These are phyloP conservation scores for Aspergillus sp. DNA, from an alignment of 2,329 filamentous ascomycete genomes.

Conservation along the genomic window DNA sequence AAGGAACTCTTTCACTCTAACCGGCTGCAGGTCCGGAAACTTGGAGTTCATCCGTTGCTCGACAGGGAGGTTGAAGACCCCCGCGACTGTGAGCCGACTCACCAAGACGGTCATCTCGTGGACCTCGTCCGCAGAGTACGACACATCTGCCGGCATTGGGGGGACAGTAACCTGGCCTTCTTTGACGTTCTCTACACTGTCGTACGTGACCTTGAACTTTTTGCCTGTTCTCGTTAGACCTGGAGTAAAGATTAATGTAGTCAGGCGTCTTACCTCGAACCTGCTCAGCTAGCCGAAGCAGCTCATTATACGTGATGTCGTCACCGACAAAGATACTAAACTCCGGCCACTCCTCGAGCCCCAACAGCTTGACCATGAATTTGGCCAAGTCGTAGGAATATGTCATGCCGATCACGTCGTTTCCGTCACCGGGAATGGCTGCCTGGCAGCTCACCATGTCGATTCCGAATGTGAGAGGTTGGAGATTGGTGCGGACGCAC, in stretches of 20 bases:
- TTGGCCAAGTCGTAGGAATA: conserved; percentile 51
- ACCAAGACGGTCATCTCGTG: conserved; percentile 27
- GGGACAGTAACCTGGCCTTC: conserved; percentile 36
- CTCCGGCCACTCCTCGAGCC: conserved; percentile 46
- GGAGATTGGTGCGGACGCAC: conserved; percentile 37
- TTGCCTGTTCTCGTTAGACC: conserved; percentile 18
- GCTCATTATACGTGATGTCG: conserved; percentile 45
- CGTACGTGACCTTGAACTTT: conserved; percentile 36
- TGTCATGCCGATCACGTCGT: conserved; percentile 47
- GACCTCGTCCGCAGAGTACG: conserved; percentile 22
- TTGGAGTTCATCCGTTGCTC: conserved; percentile 20
- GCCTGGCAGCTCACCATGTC: conserved; percentile 47
- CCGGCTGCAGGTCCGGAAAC: conserved; percentile 24
- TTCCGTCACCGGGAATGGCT: conserved; percentile 51
- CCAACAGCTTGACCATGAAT: conserved; percentile 45
- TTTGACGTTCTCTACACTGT: conserved; percentile 33
- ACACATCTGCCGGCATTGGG: conserved; percentile 17
- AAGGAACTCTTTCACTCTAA: conserved; percentile 25
- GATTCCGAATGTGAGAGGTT: conserved; percentile 41
- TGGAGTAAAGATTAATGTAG: neutral
- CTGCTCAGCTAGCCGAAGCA: conserved; percentile 45
- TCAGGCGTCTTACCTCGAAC: conserved; percentile 35
- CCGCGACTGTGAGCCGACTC: conserved; percentile 27
- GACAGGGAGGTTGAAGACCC: conserved; percentile 27
- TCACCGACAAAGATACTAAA: conserved; percentile 39